phyloP scores from a whole-genome alignment of 495 filamentous ascomycete species.

The Trichoderma erinaceum region DNA sequence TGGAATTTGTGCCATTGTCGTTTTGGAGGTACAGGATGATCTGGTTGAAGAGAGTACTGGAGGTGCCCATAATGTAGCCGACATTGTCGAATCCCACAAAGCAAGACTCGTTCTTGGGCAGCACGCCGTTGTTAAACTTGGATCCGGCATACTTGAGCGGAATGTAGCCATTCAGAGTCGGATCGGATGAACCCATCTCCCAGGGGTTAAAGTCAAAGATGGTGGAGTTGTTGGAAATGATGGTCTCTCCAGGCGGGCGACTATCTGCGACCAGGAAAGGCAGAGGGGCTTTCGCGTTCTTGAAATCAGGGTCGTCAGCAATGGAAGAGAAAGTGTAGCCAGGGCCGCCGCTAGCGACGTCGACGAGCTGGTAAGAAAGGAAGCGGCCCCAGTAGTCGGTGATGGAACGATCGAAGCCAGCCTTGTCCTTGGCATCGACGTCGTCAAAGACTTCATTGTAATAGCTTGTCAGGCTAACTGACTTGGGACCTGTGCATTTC shows the following conservation, averaged over 20 bases:
- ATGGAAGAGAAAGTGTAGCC: conserved; percentile 87
- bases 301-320: conserved; percentile 59
- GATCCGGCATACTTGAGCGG: conserved; percentile 73
- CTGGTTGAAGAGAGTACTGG: conserved; percentile 81
- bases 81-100: conserved; percentile 77
- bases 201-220: conserved; percentile 83
- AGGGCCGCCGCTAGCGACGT: conserved; percentile 68
- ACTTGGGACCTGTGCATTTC: conserved; percentile 29
- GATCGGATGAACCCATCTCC: conserved; percentile 82
- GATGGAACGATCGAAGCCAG: conserved; percentile 68
- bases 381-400: conserved; percentile 87
- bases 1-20: conserved; percentile 35
- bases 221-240: conserved; percentile 71
- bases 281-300: conserved; percentile 66
- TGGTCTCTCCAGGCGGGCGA: conserved; percentile 55
- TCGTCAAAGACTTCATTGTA: conserved; percentile 56
- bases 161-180: conserved; percentile 70
- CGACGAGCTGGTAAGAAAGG: conserved; percentile 77
- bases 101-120: conserved; percentile 57
- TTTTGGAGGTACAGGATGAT: conserved; percentile 44
- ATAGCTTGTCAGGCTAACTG: conserved; percentile 50
- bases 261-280: conserved; percentile 76
- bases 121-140: conserved; percentile 61
- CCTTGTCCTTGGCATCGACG: conserved; percentile 59
- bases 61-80: conserved; percentile 85